Percentiles rank a stretch among this genome's conserved stretches.
Evolutionary conservation across 345 rosid genomes (phyloP).

Genomic region (Populus deltoides): DNA sequence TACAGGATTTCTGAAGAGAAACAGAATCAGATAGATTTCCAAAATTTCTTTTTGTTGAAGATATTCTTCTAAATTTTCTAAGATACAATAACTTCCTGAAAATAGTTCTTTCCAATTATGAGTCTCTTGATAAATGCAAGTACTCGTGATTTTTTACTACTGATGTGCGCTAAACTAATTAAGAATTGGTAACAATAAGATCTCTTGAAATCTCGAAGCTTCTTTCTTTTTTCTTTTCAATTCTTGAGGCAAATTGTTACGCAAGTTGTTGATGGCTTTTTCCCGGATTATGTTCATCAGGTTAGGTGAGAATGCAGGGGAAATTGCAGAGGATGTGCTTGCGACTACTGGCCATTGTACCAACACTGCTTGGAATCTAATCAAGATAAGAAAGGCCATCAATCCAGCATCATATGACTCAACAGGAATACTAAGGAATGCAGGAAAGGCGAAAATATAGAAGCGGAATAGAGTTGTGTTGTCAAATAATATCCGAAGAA

Average conservation of each 20-base stretch:
- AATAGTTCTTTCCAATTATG: background rate
- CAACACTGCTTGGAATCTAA: slow-evolving; percentile 63
- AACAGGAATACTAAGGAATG: slow-evolving; percentile 43
- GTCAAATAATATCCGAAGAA: background rate
- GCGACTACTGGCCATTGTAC: slow-evolving; percentile 75
- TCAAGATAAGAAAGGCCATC: slow-evolving; percentile 68
- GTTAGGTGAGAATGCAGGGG: slow-evolving; percentile 78
- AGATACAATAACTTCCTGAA: background rate
- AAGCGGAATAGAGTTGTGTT: background rate
- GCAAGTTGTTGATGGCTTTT: background rate
- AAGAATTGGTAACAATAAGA: background rate
- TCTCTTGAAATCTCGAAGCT: background rate
- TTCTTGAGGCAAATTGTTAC: background rate
- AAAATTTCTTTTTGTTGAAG: background rate
- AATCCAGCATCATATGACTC: slow-evolving; percentile 62
- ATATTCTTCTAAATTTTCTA: background rate
- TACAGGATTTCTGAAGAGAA: background rate
- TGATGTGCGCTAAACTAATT: background rate
- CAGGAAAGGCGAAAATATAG: slow-evolving; percentile 6
- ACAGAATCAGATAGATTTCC: background rate
- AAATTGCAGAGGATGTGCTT: slow-evolving; percentile 61
- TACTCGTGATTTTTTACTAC: background rate
- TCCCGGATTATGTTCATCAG: slow-evolving; percentile 23
- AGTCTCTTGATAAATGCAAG: no score
- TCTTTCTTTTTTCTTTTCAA: no score